phyloP scores from a whole-genome alignment of 306 rosid species.

The Rosa persica region DNA sequence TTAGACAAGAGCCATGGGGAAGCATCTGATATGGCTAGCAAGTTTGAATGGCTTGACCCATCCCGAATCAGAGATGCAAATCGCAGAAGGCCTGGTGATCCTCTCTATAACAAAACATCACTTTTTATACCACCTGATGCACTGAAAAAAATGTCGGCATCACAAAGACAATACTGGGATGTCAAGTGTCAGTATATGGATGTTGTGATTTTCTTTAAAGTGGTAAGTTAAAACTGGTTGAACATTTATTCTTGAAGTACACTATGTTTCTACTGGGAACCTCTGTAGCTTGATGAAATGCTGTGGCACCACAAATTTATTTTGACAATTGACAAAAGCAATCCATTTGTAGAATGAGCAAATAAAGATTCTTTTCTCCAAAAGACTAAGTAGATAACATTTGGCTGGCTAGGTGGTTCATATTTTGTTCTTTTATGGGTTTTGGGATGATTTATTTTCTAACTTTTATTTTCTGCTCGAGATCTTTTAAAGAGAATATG shows the following conservation, averaged over 20 bases:
- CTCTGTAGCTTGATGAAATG: background rate
- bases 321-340: background rate
- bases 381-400: background rate
- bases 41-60: conserved; percentile 92
- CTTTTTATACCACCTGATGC: conserved; percentile 79
- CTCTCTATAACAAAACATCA: conserved; percentile 66
- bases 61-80: conserved; percentile 75
- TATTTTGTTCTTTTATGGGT: background rate
- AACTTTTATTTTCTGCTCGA: background rate
- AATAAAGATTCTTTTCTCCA: background rate
- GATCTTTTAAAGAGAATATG: background rate
- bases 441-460: background rate
- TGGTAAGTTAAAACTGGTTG: conserved; percentile 56
- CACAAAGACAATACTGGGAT: conserved; percentile 93
- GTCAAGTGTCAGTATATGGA: conserved; percentile 94
- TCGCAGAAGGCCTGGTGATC: conserved; percentile 63
- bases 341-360: background rate
- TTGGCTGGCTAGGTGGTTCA: background rate
- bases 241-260: background rate
- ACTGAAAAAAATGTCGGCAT: conserved; percentile 79
- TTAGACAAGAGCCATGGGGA: conserved; percentile 42
- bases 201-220: conserved; percentile 83
- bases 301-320: background rate
- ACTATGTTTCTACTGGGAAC: background rate
- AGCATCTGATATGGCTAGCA: conserved; percentile 54